Percentiles rank a stretch among this genome's conserved stretches.
phyloP scores from a whole-genome alignment of 148 eudicot species.

The Dysphania ambrosioides region DNA sequence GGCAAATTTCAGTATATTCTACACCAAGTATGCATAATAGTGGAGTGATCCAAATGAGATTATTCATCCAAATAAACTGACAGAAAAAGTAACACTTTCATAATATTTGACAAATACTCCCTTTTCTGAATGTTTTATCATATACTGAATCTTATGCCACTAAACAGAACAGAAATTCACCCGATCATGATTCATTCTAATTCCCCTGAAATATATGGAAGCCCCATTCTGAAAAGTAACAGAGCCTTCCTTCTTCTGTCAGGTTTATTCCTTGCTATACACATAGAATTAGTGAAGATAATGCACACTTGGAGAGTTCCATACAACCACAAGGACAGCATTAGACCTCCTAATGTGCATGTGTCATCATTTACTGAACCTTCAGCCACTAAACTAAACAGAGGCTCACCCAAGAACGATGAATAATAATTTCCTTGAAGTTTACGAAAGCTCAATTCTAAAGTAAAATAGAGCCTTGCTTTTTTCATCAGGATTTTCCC shows the following conservation, averaged over 20 bases:
- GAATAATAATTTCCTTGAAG: conserved; percentile 22
- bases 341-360: not conserved
- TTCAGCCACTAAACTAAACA: conserved; percentile 13
- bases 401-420: conserved; percentile 39
- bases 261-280: conserved; percentile 21
- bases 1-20: too few relatives aligned
- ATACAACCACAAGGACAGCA: not conserved
- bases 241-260: conserved; percentile 49
- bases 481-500: not conserved
- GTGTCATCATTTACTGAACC: conserved; percentile 36
- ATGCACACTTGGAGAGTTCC: not conserved
- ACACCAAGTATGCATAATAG: too few relatives aligned
- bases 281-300: not conserved
- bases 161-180: conserved; percentile 26
- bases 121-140: conserved; percentile 10
- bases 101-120: too few relatives aligned
- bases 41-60: too few relatives aligned
- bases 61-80: too few relatives aligned
- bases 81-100: too few relatives aligned
- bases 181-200: conserved; percentile 27
- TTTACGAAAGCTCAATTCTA: conserved; percentile 30
- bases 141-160: conserved; percentile 33
- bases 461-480: conserved; percentile 42
- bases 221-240: conserved; percentile 33
- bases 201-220: conserved; percentile 30